Base-by-base conservation (phyloP, 352 stramenopile genomes). In the Globisporangium recalcitrans region DNA sequence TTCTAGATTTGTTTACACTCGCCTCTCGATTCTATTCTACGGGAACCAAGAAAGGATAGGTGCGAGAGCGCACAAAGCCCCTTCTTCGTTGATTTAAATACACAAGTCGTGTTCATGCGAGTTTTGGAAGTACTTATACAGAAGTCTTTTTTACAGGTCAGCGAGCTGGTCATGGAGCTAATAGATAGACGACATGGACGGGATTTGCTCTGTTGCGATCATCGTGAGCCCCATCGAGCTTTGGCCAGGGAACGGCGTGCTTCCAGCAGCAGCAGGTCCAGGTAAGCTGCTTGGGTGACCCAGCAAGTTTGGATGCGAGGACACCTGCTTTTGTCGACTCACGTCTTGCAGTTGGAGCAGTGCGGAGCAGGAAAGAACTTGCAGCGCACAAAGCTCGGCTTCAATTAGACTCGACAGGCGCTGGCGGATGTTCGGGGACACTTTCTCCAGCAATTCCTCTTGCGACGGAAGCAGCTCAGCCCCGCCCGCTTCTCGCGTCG, bases 281-380 rank as follows among this genome's bases (percentile, higher is more conserved):
- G 58, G 32, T 52, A 52, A 27, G 68, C 44, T 52, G 68, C 66
- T 36, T 42, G 61, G 46, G 51, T 46, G 49, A 44, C 65, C 13
- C 38, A 38, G 52, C 69, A 71, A 24, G 56, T 38, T 38, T 69
- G 76, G 22, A 52, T 52, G 68, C 69, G 75, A 65, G 70, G 58
- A 61, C 52, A 29, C 58, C 66, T 59, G 55, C 27, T 38, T 59
- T 51, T 63, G 21, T 11, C 60, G 60, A 58, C 76, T 67, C 16
- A 72, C 66, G 36, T 86, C 64, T 46, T 86, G 80, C 24, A 63
- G 71, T 60, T 84, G 80, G 13, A 88, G 67, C 65, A 85, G 75
- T 7, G 79, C 78, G 49, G 87, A 89, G 64, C 79, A 90, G 40
- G 78, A 90, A 4, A 93, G 77, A 49, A 93, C 84, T 68, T 93